phyloP scores from a whole-genome alignment of 2,329 filamentous ascomycete species.

The Diaporthe batatas region DNA sequence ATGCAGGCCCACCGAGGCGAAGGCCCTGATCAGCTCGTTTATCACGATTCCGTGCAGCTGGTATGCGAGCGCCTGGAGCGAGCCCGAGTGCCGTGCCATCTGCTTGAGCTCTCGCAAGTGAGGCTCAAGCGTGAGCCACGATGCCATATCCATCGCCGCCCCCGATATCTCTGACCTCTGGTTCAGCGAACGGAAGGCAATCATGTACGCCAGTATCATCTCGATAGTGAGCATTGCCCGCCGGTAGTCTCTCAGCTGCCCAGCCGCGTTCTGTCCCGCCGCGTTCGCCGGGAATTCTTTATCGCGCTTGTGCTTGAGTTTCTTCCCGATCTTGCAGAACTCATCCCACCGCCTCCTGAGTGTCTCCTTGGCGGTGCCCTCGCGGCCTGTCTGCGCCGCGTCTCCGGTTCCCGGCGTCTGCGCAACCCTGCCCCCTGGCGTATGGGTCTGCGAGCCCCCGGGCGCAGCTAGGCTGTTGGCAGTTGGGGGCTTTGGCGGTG shows the following conservation, averaged over 20 bases:
- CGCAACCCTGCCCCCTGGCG: constrained; percentile 59
- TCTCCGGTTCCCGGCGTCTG: constrained; percentile 57
- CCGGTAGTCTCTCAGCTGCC: constrained; percentile 34
- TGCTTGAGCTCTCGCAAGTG: constrained; percentile 58
- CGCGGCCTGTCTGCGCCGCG: constrained; percentile 54
- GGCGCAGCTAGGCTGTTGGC: constrained; percentile 68
- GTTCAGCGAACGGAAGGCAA: constrained; percentile 65
- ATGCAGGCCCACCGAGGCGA: constrained; percentile 48
- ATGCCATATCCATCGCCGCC: constrained; percentile 55
- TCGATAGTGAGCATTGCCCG: constrained; percentile 57
- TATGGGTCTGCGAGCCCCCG: constrained; percentile 65
- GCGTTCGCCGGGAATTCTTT: constrained; percentile 45
- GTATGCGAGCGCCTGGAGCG: constrained; percentile 56
- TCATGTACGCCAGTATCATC: constrained; percentile 66
- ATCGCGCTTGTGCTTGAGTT: constrained; percentile 69
- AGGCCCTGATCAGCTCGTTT: constrained; percentile 60
- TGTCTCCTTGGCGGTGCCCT: constrained; percentile 44
- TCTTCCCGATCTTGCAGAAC: constrained; percentile 59
- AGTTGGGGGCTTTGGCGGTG: constrained; percentile 63
- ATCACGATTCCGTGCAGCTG: constrained; percentile 60
- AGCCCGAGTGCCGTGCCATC: constrained; percentile 52
- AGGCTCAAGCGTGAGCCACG: constrained; percentile 61
- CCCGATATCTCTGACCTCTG: constrained; percentile 59
- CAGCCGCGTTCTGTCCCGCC: constrained; percentile 39
- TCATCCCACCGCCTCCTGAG: constrained; percentile 32